These are phyloP conservation scores for Eimeria brunetti DNA, from an alignment of 169 alveolate species.

Conservation along the genomic window DNA sequence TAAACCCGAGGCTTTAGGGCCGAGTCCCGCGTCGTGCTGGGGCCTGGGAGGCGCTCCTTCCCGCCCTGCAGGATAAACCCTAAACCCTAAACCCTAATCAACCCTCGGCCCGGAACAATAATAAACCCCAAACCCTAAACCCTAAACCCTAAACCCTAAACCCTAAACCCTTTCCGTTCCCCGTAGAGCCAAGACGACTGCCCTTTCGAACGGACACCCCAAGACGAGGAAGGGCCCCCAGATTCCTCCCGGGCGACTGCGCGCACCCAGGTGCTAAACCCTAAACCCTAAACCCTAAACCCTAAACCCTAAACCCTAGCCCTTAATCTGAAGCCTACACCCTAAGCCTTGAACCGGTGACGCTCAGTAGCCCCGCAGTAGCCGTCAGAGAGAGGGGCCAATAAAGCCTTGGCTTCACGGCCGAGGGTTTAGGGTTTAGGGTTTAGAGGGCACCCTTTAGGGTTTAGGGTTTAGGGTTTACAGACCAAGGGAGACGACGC, in stretches of 20 bases:
- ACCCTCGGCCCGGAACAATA: no score
- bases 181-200: constrained; percentile 8
- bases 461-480: constrained; percentile 22
- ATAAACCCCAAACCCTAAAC: constrained; percentile 26
- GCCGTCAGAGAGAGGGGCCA: not conserved
- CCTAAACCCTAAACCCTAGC: not conserved
- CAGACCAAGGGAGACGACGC: not conserved
- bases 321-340: not conserved
- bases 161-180: not conserved
- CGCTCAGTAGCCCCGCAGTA: not conserved
- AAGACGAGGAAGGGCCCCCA: not conserved
- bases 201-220: not conserved
- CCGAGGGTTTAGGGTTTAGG: constrained; percentile 2
- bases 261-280: not conserved
- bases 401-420: not conserved
- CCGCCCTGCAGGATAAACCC: no score
- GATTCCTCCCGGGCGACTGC: not conserved
- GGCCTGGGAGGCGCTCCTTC: no score
- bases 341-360: not conserved
- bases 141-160: not conserved
- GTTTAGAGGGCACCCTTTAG: not conserved
- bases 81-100: no score
- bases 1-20: not conserved
- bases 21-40: not conserved
- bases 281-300: constrained; percentile 50